Evolutionary conservation across 73 alveolate species (phyloP), one percentile per base, ranked within the genome.

Genomic region (Breviolum minutum): DNA sequence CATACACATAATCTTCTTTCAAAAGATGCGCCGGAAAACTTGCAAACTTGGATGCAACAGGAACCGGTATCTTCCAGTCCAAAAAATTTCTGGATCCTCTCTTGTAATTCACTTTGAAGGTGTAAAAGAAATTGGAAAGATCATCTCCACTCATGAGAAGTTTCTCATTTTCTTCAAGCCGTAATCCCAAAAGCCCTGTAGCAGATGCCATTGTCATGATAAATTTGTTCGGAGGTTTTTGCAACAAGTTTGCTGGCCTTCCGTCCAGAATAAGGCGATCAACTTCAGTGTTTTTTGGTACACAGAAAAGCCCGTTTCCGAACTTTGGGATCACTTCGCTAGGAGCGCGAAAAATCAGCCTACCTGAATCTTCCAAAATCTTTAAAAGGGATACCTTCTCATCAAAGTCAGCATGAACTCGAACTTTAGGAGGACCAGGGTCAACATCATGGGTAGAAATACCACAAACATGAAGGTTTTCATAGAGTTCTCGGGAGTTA

Each of bases 231-330:
- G 68, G 83, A 6, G 83, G 83, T 0, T 7, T 14, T 7, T 87
- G 82, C 17, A 87, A 61, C 0, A 64, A 8, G 83, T 64, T 87
- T 20, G 77, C 54, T 2, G 69, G 63, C 14, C 95, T 24, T 0
- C 81, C 76, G 32, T 87, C 95, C 32, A 87, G n/a, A n/a, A 87
- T 87, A 30, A 87, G 11, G n/a, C 83, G n/a, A 14, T 87, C 95
- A 0, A 32, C 13, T 9, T 7, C 0, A 22, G 30, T 2, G 14
- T 64, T 66, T 69, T 87, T 87, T 1, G 19, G 11, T 3, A 87
- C 82, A 0, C 68, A 8, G 83, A 87, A 87, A 7, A 87, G 19
- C 10, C 95, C 95, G 14, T 29, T 69, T 9, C 40, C 81, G 14
- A 17, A 24, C 17, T 27, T 27, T 16, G 1, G 48, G 69, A 8